Base-by-base conservation (phyloP, 495 filamentous ascomycete genomes). In the Aspergillus bridgeri region DNA sequence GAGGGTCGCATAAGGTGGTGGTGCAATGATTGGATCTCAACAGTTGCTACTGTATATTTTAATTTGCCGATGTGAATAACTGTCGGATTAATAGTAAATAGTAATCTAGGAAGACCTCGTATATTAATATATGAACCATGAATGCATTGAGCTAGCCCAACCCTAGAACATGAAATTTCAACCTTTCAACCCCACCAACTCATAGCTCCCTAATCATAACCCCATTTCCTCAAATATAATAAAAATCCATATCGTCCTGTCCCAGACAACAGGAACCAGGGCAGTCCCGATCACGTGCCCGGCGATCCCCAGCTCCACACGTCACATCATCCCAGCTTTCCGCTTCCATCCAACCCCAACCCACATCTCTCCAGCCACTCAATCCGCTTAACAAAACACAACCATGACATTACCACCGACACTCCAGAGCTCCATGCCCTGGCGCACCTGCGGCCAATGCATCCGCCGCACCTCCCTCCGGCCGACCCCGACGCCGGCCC, bases 401-500 rank as follows among this genome's bases (percentile, higher is more conserved):
- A 58, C 44, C 57, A 72, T 71, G 72, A 51, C 65, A 5, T 55
- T 66, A 42, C 53, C 60, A 42, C 27, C 53, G 3, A 17, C 64
- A 21, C 38, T 65, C 11, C 61, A 67, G 23, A 60, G 64, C 45
- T 48, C 67, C 13, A 64, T 59, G 50, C 66, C 72, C 54, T 69
- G 63, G 65, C 71, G 69, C 27, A 60, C 64, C 53, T 74, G 68
- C 67, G 53, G 54, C 6, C 71, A 74, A 58, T 66, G 68, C 51
- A 54, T 77, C 47, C 58, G 61, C 38, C 67, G 66, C 23, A 66
- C 68, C 53, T 60, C 60, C 45, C 52, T 68, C 42, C 62, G 58
- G 19, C 45, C 60, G 8, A 56, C 54, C 20, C 5, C 57, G 18
- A 47, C 51, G 9, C 19, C 54, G 15, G 51, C 24, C 47, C 25